Conservation (phyloP, 179 eudicot genomes). For the Silene vulgaris region DNA sequence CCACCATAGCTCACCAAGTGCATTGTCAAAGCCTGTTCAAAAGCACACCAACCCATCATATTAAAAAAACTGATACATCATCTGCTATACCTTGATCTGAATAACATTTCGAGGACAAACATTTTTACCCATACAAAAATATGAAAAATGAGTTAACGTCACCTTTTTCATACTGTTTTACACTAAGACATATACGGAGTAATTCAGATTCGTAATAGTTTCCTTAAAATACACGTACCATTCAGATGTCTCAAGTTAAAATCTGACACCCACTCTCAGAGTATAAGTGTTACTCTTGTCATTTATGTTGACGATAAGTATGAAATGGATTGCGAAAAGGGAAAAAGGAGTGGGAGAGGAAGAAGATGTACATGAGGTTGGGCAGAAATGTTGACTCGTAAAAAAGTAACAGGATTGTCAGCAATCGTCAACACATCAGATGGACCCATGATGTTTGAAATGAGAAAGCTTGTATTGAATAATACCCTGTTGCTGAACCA, state of each 20-base stretch:
- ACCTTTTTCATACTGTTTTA: too few species aligned
- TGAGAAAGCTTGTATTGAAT: slow-evolving; percentile 48
- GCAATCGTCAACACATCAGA: slow-evolving; percentile 38
- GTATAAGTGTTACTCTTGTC: too few species aligned
- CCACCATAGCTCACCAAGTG: slow-evolving; percentile 65
- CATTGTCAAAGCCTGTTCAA: slow-evolving; percentile 55
- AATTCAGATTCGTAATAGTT: too few species aligned
- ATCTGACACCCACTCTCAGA: too few species aligned
- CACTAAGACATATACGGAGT: too few species aligned
- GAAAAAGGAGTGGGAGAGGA: background rate
- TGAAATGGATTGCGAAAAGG: too few species aligned
- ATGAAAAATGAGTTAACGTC: too few species aligned
- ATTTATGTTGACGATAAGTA: too few species aligned
- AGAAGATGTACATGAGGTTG: slow-evolving; percentile 44
- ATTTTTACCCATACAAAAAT: background rate
- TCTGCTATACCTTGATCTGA: too few species aligned
- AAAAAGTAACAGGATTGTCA: slow-evolving; percentile 40
- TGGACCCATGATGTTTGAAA: slow-evolving; percentile 70
- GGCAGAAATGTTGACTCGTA: slow-evolving; percentile 43
- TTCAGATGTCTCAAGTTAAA: background rate
- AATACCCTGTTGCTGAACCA: slow-evolving; percentile 40
- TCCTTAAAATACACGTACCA: background rate
- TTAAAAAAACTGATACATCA: too few species aligned
- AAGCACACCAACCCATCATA: background rate
- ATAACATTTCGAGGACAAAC: background rate